Base-by-base conservation (phyloP, 2,329 filamentous ascomycete species). In the Pochonia chlamydosporia region DNA sequence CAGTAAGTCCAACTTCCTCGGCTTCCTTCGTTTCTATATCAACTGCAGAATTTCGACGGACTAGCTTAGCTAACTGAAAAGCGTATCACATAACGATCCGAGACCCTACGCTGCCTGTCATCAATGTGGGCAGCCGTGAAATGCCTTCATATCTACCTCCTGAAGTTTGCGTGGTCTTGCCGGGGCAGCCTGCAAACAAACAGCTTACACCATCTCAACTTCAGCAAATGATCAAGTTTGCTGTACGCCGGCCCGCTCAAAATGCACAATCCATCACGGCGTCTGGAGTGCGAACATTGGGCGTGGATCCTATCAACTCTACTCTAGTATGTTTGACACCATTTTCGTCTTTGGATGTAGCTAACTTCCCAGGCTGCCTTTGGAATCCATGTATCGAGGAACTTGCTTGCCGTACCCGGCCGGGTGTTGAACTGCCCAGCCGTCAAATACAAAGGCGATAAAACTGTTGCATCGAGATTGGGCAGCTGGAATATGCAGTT, bases 401-500 rank as follows among this genome's bases (percentile, higher is more conserved):
- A 63, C 2, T 69, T 89, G 49, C 70, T 89, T 40, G 83, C 81
- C 0, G 82, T 89, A 0, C 70, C 70, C 3, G 84, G 78, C 8
- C 76, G 84, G 3, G 72, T 87, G 6, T 69, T 89, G 0, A 44
- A 51, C 0, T 56, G 72, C 1, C 84, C 84, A 0, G 58, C 56
- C 1, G 62, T 88, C 28, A 61, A 64, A 3, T 88, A 88, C 54
- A 53, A 55, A 10, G 28, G 28, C 28, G 59, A 56, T 14, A 60
- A 56, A n/a, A 26, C 54, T 5, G 53, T 50, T 3, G 20, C 43
- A 2, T 52, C 57, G 11, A 40, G 47, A 8, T 53, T 61, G 5
- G 81, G 79, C 3, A 70, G 71, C 23, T 85, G 81, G 82, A 85
- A 85, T 54, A 73, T 85, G 65, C n/a, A n/a, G n/a, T n/a, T n/a